A percentile compares a stretch with the other conserved stretches of the same genome.
Evolutionary conservation across 352 stramenopile species (phyloP).

Genomic region (Halophytophthora batemanensis): DNA sequence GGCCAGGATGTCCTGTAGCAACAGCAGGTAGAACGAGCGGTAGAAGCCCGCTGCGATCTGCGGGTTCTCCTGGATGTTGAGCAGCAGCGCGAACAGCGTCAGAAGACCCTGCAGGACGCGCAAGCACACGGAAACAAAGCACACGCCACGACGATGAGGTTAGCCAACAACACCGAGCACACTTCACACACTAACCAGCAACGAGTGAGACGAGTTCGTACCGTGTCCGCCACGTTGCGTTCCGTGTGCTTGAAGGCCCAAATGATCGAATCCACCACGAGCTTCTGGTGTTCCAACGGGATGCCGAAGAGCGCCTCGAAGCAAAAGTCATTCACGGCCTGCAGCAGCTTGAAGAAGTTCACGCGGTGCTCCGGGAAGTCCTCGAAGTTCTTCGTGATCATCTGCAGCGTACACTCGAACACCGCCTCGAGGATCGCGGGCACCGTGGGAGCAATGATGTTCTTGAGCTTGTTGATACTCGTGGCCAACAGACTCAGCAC

Average conservation of each 20-base stretch:
- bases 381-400: slow-evolving; percentile 99
- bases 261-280: slow-evolving; percentile 98
- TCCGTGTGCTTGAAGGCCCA: slow-evolving; percentile 99
- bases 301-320: slow-evolving; percentile 98
- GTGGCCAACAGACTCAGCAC: slow-evolving; percentile 95
- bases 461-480: slow-evolving; percentile 97
- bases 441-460: slow-evolving; percentile 77
- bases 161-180: not conserved
- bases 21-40: slow-evolving; percentile 94
- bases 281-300: slow-evolving; percentile 96
- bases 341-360: slow-evolving; percentile 98
- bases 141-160: slow-evolving; percentile 1
- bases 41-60: slow-evolving; percentile 98
- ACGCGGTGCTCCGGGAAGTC: slow-evolving; percentile 98
- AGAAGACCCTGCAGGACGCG: slow-evolving; percentile 80
- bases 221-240: slow-evolving; percentile 97
- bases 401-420: slow-evolving; percentile 98
- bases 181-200: slow-evolving; percentile 3
- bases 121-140: slow-evolving; percentile 3
- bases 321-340: slow-evolving; percentile 94
- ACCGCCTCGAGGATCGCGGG: slow-evolving; percentile 96
- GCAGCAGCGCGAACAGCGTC: slow-evolving; percentile 95
- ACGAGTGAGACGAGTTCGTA: slow-evolving; percentile 18
- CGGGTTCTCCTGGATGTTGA: slow-evolving; percentile 95
- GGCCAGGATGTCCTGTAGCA: slow-evolving; percentile 94